phyloP scores from a whole-genome alignment of 768 basidiomycete genomes.

The Cystobasidium tubakii region DNA sequence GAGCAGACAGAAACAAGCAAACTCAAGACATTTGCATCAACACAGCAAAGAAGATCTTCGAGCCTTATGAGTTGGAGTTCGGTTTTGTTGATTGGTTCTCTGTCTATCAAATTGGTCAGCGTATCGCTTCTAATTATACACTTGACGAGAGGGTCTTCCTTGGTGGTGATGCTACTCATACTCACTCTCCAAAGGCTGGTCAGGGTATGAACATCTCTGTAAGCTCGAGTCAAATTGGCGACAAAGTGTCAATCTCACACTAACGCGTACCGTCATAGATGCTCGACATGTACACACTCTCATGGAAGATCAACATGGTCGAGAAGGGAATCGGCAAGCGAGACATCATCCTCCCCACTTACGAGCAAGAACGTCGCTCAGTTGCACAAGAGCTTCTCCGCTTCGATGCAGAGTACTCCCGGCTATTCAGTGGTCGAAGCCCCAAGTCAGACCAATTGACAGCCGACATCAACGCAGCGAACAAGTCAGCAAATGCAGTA shows the following conservation, averaged over 20 bases:
- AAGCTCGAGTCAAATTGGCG: not conserved
- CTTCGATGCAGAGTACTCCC: conserved; percentile 46
- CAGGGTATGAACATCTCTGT: conserved; percentile 45
- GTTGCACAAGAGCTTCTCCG: conserved; percentile 45
- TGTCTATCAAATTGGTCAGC: conserved; percentile 47
- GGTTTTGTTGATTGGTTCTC: conserved; percentile 47
- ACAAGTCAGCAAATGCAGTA: conserved; percentile 42
- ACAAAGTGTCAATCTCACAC: not conserved
- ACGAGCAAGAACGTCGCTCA: conserved; percentile 45
- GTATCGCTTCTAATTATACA: conserved; percentile 46
- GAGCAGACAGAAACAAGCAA: conserved; percentile 39
- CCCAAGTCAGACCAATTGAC: conserved; percentile 43
- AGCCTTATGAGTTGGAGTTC: conserved; percentile 46
- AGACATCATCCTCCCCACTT: conserved; percentile 43
- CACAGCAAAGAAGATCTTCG: conserved; percentile 46
- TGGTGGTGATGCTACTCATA: conserved; percentile 46
- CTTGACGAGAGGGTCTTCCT: conserved; percentile 46
- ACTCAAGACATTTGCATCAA: conserved; percentile 45
- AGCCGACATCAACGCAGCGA: conserved; percentile 29
- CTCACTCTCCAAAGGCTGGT: conserved; percentile 47
- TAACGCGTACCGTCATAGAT: conserved; percentile 32
- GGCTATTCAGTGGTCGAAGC: conserved; percentile 44
- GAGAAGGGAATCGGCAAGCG: conserved; percentile 45
- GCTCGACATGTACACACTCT: conserved; percentile 46
- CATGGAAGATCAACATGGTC: conserved; percentile 47